Base-by-base conservation (phyloP, 176 grass and related monocot species). In the Rhynchospora pubera region DNA sequence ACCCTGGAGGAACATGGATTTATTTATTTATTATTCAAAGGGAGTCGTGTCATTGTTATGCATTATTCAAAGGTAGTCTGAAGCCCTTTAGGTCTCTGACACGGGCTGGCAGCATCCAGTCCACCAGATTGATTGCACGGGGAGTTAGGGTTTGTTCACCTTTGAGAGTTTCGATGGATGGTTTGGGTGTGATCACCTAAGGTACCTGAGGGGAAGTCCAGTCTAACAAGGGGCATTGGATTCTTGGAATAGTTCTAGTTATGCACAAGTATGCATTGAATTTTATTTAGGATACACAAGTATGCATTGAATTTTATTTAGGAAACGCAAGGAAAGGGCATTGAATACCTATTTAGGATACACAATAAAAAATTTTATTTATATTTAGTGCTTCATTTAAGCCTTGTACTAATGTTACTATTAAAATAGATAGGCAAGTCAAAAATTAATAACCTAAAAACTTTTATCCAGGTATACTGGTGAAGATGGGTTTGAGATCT, bases 401-500 rank as follows among this genome's bases (percentile, higher is more conserved):
- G 4, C 66, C 66, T 46, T 39, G 7, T 34, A 45, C 48, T 76
- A 30, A 76, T 55, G 50, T 77, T 76, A 55, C 6, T 77, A 55
- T 13, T 56, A 28, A n/a, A 32, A 53, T 55, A 55, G 11, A 69
- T 2, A 14, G 24, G 50, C 72, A 34, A 75, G 23, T 56, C 24
- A 53, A 76, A 15, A 62, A 16, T 32, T 63, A 18, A 44, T 80
- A 26, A 46, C 10, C 39, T 48, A 47, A 15, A 59, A 82, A 82
- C 23, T 16, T 30, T 79, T 62, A 88, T 88, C 79, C 85, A 99
- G 97, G 53, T 99, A 99, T 62, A 99, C 97, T 1, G 97, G 97
- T 3, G 97, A 99, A 87, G 97, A 99, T 75, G 97, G 97, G 5
- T 99, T 96, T 59, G 97, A 99, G 84, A 99, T 99, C 75, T 99